Base-by-base conservation (phyloP, 352 stramenopile species). In the Globisporangium echinulatum region DNA sequence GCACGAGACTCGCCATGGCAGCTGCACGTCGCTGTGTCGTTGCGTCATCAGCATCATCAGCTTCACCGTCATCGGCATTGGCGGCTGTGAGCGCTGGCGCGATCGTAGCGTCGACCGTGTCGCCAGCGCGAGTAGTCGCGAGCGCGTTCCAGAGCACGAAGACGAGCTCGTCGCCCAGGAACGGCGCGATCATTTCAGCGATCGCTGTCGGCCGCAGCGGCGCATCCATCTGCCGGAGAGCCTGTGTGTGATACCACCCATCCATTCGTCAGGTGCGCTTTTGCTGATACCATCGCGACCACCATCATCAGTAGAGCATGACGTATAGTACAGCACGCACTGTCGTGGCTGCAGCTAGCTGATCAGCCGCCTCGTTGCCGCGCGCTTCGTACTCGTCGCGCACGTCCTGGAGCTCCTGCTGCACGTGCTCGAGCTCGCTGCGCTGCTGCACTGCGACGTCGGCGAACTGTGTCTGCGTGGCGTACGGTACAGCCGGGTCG, bases 71-170 rank as follows among this genome's bases (percentile, higher is more conserved):
- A 13, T 25, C 51, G 10, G 14, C 42, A 7, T 10, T 11, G 7
- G 52, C 37, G 0, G 44, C 25, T 33, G 25, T 33, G 25, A 33
- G 25, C 25, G 25, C 25, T 33, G 25, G 25, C 25, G 25, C 17
- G 49, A 62, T 13, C 5, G 67, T 65, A 3, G 62, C 63, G 25
- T 70, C 57, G 5, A 74, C 48, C 1, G 17, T 54, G 49, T 70
- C 54, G 3, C 36, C 38, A 1, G 63, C 71, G 6, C 53, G 48
- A 2, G 63, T 60, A 14, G 68, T 85, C 6, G 80, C 76, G 14
- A 70, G 87, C 1, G 72, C 62, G 47, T 90, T 88, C 78, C 76
- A 90, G 5, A 90, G 61, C 38, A 83, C 63, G 7, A 86, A 63
- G 49, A 88, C 53, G n/a, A 87, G 56, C 9, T 85, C 74, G 7